Base-by-base conservation (phyloP, 768 basidiomycete species). In the Mycena floridula region DNA sequence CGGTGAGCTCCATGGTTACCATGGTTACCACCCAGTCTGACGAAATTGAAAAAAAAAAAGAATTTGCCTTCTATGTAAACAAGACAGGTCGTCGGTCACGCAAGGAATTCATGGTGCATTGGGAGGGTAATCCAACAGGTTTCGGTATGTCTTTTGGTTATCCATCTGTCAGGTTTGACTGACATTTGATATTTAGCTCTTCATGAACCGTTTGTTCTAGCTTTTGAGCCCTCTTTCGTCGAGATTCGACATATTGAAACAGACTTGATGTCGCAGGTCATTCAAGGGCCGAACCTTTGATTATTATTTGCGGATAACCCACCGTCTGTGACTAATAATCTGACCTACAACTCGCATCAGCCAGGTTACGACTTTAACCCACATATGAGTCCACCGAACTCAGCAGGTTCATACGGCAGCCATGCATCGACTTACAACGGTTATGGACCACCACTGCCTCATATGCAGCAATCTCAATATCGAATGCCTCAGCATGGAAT, bases 11-110 rank as follows among this genome's bases (percentile, higher is more conserved):
- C 94, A 39, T 41, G 39, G 16, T 25, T 22, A 25, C 13, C 37
- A 41, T 26, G 24, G 22, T 43, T 37, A 36, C 16, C 25, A 2
- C 43, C 22, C 20, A 16, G 27, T 21, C 40, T 52, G 24, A 42
- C 5, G 13, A 30, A 22, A 15, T 20, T 25, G 40, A 22, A 72
- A 89, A 43, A 85, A 80, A 50, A 82, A 90, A 46, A 96, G 96
- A 98, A 66, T 99, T 97, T 60, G 96, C 96, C 0, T 98, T 99
- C 61, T 98, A 97, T 63, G 93, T 99, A 52, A 95, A 98, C 65
- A 91, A 89, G 70, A 94, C 84, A 50, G 96, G 96, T 2, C 87
- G 91, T 70, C 73, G 92, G 49, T 90, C 94, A 40, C 72, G 89
- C 42, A 85, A 80, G 50, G 83, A 90, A 46, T 98, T 97, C 72